These are phyloP conservation scores for Boletus insuetus DNA, from an alignment of 768 basidiomycete genomes.

Conservation along the genomic window DNA sequence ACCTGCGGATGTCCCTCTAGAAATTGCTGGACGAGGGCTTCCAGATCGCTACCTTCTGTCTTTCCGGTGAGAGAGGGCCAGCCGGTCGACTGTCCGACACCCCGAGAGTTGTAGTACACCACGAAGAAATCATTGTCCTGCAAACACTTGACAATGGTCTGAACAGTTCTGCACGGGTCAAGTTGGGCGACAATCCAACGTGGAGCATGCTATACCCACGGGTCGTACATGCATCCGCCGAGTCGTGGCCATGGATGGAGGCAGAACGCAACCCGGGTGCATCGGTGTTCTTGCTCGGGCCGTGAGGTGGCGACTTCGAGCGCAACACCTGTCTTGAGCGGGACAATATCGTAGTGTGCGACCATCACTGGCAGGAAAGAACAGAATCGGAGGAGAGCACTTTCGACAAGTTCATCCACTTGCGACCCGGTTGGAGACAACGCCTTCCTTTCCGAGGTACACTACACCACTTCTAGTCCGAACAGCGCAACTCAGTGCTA, in stretches of 20 bases:
- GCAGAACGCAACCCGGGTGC: constrained; percentile 59
- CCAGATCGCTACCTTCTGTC: constrained; percentile 67
- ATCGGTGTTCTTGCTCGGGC: constrained; percentile 20
- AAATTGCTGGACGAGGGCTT: constrained; percentile 58
- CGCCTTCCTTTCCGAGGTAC: constrained; percentile 1
- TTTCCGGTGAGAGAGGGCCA: constrained; percentile 72
- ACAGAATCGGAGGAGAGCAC: too few species aligned
- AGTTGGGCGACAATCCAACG: background rate
- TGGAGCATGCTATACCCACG: constrained; percentile 45
- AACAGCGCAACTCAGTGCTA: background rate
- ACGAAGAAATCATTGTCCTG: constrained; percentile 51
- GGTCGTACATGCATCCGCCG: constrained; percentile 72
- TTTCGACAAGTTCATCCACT: too few species aligned
- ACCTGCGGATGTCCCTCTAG: constrained; percentile 42
- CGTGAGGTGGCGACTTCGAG: constrained; percentile 40
- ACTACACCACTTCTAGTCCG: background rate
- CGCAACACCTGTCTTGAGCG: constrained; percentile 39
- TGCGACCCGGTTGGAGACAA: background rate
- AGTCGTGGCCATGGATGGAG: constrained; percentile 87
- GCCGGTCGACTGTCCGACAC: constrained; percentile 72
- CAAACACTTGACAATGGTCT: constrained; percentile 47
- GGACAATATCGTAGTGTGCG: constrained; percentile 5
- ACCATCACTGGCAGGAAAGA: background rate
- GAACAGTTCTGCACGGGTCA: constrained; percentile 26
- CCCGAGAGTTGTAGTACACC: constrained; percentile 73